Percentiles rank a stretch among this genome's conserved stretches.
These are phyloP conservation scores for Podospora tetraspora DNA, from an alignment of 495 filamentous ascomycete species.

Conservation along the genomic window DNA sequence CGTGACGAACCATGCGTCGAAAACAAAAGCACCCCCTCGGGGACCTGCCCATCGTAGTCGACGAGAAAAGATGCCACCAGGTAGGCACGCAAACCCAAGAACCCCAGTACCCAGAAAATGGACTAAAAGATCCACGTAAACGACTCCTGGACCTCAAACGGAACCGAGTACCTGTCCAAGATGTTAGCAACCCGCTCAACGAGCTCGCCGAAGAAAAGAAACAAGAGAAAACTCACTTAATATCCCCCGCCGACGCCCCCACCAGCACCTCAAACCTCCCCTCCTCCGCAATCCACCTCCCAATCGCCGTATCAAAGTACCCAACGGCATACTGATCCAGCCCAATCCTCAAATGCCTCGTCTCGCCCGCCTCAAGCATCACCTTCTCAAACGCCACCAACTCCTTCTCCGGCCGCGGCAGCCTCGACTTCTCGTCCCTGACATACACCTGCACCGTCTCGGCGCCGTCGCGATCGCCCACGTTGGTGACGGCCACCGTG, in stretches of 20 bases:
- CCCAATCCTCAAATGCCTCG: conserved; percentile 56
- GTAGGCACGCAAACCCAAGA: neutral
- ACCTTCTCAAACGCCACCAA: conserved; percentile 80
- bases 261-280: conserved; percentile 65
- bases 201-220: neutral
- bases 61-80: neutral
- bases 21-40: neutral
- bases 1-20: neutral
- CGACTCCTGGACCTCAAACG: conserved; percentile 53
- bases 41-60: neutral
- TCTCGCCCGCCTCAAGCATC: conserved; percentile 61
- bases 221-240: conserved; percentile 31
- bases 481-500: conserved; percentile 63
- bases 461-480: conserved; percentile 56
- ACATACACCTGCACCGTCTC: conserved; percentile 82
- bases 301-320: conserved; percentile 69
- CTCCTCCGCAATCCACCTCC: conserved; percentile 73
- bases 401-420: conserved; percentile 69
- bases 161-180: conserved; percentile 37
- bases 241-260: conserved; percentile 48
- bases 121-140: conserved; percentile 52
- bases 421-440: conserved; percentile 45
- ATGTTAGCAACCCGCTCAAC: neutral
- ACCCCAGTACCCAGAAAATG: neutral
- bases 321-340: conserved; percentile 73